Evolutionary conservation across 805 yeast genomes (phyloP), one percentile per base, ranked within the genome.

Genomic region (Cyberlindnera japonica): DNA sequence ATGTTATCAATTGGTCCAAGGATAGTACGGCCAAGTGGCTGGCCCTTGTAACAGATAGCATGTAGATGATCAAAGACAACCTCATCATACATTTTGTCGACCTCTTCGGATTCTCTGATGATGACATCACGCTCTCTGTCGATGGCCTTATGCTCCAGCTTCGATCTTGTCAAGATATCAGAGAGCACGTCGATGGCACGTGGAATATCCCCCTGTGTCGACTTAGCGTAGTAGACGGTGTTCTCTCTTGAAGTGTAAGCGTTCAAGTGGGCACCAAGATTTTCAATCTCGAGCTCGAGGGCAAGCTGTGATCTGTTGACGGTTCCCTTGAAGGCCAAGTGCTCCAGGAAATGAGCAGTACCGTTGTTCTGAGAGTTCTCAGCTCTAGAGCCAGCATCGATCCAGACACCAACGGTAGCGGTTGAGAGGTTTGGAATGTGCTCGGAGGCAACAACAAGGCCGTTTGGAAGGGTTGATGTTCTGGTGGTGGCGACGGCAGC

Each of bases 231-330:
- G 64, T 90, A 93, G 8, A 91, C 99, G 1, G 99, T 93, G 65
- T 89, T 90, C 60, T 93, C 99, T 58, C 99, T 78, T 16, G 96
- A 88, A 2, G 99, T 93, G 69, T 93, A 93, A n/a, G 99, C 99
- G 61, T 95, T 93, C 57, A 93, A 76, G 66, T 93, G 99, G 19
- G 96, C 88, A 4, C 99, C 99, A 55, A 90, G 77, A 68, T 93
- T 84, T 64, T 93, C 99, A 43, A 93, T 87, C 65, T 93, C 98
- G 33, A 90, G 69, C 64, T 93, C 99, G 41, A 93, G 71, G 44
- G 79, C 79, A 42, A 79, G 70, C 68, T 93, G 98, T 11, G 87
- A 68, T 61, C 99, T 76, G 41, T 72, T 73, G 39, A 72, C 64
- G 12, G 99, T 93, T 18, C 99, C 99, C 50, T 93, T 93, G 71